Evolutionary conservation across 2,329 filamentous ascomycete genomes (phyloP).

Genomic region (Microdochium bolleyi): DNA sequence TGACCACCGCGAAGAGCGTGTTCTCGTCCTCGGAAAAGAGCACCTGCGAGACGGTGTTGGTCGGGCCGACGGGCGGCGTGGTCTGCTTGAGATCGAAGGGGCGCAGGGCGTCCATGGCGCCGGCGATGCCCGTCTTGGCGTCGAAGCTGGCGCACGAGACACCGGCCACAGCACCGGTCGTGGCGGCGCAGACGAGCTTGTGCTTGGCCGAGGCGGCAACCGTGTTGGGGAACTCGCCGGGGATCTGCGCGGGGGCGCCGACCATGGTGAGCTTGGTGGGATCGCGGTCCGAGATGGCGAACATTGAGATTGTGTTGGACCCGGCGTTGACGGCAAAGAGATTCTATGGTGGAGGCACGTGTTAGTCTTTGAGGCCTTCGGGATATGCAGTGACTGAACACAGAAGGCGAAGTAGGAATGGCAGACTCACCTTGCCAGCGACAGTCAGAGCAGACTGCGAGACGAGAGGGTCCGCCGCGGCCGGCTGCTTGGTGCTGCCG

Average conservation of each 20-base stretch:
- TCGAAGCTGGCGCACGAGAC: conserved; percentile 14
- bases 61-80: conserved; percentile 49
- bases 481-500: conserved; percentile 24
- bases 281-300: conserved; percentile 30
- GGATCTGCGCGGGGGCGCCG: conserved; percentile 31
- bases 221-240: conserved; percentile 44
- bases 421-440: conserved; percentile 35
- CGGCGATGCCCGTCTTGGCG: conserved; percentile 23
- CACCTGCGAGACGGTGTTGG: conserved; percentile 51
- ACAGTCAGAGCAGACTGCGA: conserved; percentile 42
- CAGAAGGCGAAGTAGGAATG: neutral
- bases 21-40: conserved; percentile 49
- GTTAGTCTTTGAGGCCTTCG: conserved; percentile 1
- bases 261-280: conserved; percentile 35
- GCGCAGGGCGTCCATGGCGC: conserved; percentile 34
- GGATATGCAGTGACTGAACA: neutral
- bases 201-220: conserved; percentile 36
- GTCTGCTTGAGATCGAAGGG: conserved; percentile 43
- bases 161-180: conserved; percentile 24
- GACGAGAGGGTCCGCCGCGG: conserved; percentile 40
- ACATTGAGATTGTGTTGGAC: conserved; percentile 43
- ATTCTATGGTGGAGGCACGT: conserved; percentile 21
- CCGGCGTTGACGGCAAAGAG: conserved; percentile 49
- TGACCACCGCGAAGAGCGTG: conserved; percentile 47
- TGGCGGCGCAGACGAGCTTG: conserved; percentile 23